These are phyloP conservation scores for Leishmania martiniquensis DNA, from an alignment of 208 protist species.

Conservation along the genomic window DNA sequence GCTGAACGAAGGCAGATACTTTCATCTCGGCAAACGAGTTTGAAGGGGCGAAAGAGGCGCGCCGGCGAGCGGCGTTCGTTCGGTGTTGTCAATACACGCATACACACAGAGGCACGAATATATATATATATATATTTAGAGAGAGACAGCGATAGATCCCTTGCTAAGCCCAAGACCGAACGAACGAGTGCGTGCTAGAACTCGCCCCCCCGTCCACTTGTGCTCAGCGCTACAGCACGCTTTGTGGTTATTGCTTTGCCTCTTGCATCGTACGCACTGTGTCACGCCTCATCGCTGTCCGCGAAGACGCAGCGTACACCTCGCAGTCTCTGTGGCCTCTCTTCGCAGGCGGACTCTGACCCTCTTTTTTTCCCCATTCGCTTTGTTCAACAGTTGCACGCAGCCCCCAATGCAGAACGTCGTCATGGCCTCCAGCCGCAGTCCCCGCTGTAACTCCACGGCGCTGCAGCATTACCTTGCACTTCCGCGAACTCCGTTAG, in stretches of 20 bases:
- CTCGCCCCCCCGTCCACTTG: too few species aligned
- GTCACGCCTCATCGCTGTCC: background rate
- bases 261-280: background rate
- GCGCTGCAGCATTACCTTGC: constrained; percentile 47
- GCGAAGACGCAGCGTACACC: background rate
- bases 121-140: too few species aligned
- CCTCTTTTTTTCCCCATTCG: background rate
- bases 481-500: constrained; percentile 51
- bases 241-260: background rate
- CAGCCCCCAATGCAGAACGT: background rate
- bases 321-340: background rate
- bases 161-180: too few species aligned
- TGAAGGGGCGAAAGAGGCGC: too few species aligned
- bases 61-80: too few species aligned
- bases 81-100: too few species aligned
- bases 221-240: background rate
- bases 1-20: too few species aligned
- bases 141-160: too few species aligned
- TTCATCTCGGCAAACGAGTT: too few species aligned
- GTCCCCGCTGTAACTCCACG: constrained; percentile 6
- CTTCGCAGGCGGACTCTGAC: too few species aligned
- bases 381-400: background rate
- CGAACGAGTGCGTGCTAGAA: too few species aligned
- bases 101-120: too few species aligned
- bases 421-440: background rate